phyloP scores from a whole-genome alignment of 768 basidiomycete genomes.

The Gautieria morchelliformis region DNA sequence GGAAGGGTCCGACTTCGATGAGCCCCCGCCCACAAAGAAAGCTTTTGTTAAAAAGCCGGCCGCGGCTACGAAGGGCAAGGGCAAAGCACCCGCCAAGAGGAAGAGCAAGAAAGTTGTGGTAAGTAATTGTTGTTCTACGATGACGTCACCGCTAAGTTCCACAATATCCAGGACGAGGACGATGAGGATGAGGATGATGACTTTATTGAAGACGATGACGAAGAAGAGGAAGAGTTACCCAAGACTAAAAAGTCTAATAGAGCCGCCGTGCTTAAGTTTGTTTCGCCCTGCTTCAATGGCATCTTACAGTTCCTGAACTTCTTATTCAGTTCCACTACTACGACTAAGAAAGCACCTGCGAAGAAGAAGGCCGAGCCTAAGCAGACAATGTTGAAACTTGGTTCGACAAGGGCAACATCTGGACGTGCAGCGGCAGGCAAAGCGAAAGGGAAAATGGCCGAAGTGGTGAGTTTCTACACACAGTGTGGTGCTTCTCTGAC shows the following conservation, averaged over 20 bases:
- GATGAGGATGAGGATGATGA: conserved; percentile 42
- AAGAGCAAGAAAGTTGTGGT: conserved; percentile 44
- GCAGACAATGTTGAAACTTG: conserved; percentile 55
- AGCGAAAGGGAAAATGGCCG: conserved; percentile 54
- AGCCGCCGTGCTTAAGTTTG: conserved; percentile 56
- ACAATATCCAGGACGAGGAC: conserved; percentile 20
- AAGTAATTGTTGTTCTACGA: conserved; percentile 19
- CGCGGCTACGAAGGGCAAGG: conserved; percentile 25
- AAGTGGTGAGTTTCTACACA: conserved; percentile 23
- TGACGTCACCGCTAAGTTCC: conserved; percentile 24
- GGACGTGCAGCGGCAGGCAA: conserved; percentile 61
- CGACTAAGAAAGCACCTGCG: conserved; percentile 44
- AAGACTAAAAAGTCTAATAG: conserved; percentile 51
- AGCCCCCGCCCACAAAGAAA: conserved; percentile 23
- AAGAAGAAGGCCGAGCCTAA: conserved; percentile 27
- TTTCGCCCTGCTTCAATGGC: neutral
- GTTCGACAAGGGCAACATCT: conserved; percentile 43
- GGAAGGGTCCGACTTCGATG: conserved; percentile 44
- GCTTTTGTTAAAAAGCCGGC: conserved; percentile 22
- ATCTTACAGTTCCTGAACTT: neutral
- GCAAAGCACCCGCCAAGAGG: conserved; percentile 32
- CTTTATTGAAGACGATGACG: conserved; percentile 38
- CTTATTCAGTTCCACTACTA: conserved; percentile 11
- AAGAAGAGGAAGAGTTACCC: conserved; percentile 40
- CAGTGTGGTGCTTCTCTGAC: neutral